These are phyloP conservation scores for Chloranthus sessilifolius DNA, from an alignment of 164 flowering plant species.

Conservation along the genomic window DNA sequence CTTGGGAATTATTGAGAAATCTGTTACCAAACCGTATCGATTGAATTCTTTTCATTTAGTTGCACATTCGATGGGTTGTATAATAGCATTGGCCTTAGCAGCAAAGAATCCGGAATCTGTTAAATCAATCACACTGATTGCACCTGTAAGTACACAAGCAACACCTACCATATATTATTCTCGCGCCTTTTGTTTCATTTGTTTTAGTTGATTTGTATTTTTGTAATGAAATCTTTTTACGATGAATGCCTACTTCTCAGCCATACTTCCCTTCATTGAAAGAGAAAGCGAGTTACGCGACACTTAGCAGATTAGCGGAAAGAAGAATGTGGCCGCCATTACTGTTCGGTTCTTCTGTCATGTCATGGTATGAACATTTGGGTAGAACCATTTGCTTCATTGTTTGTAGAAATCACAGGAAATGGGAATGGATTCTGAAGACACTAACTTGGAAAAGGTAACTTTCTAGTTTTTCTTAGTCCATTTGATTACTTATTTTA, in stretches of 20 bases:
- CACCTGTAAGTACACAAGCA: slow-evolving; percentile 52
- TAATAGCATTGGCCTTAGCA: slow-evolving; percentile 68
- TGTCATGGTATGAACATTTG: slow-evolving; percentile 92
- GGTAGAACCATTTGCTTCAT: slow-evolving; percentile 71
- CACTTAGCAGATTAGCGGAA: slow-evolving; percentile 40
- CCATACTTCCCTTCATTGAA: slow-evolving; percentile 47
- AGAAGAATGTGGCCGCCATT: slow-evolving; percentile 72
- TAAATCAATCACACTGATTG: slow-evolving; percentile 61
- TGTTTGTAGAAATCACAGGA: slow-evolving; percentile 59
- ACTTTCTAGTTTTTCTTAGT: not conserved
- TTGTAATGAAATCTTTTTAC: not conserved
- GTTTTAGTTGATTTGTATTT: not conserved
- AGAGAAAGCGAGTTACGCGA: slow-evolving; percentile 34
- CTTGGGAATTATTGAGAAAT: slow-evolving; percentile 59
- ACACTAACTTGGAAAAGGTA: slow-evolving; percentile 52
- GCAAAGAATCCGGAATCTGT: slow-evolving; percentile 45
- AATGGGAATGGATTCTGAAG: slow-evolving; percentile 61
- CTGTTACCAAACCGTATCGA: slow-evolving; percentile 39
- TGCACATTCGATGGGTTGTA: slow-evolving; percentile 86
- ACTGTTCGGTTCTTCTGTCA: slow-evolving; percentile 56
- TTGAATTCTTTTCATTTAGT: slow-evolving; percentile 68
- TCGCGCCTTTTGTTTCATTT: not conserved
- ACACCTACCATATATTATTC: not conserved
- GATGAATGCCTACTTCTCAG: slow-evolving; percentile 24
- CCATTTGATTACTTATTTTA: not conserved